phyloP scores from a whole-genome alignment of 2,329 filamentous ascomycete genomes.

The Calonectria hawksworthii region DNA sequence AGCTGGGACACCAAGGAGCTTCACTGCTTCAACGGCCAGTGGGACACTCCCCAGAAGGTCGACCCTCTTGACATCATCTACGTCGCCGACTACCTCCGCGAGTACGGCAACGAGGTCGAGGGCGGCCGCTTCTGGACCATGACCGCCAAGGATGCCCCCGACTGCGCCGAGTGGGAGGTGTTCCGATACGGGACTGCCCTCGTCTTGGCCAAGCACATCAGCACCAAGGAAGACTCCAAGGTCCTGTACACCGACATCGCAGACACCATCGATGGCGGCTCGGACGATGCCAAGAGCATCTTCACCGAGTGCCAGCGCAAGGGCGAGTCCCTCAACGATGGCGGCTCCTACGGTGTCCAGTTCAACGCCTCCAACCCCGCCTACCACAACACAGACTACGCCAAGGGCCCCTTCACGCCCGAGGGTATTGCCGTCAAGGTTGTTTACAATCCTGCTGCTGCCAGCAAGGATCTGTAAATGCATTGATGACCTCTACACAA shows the following conservation, averaged over 20 bases:
- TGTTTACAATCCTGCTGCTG: conserved; percentile 25
- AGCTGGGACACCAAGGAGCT: conserved; percentile 20
- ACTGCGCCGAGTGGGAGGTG: conserved; percentile 44
- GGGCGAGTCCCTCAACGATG: conserved; percentile 41
- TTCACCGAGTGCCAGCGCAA: conserved; percentile 34
- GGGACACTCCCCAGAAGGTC: conserved; percentile 36
- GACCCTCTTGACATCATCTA: conserved; percentile 35
- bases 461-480: conserved; percentile 11
- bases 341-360: conserved; percentile 38
- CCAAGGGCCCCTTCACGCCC: conserved; percentile 34
- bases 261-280: conserved; percentile 44
- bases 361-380: conserved; percentile 30
- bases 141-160: conserved; percentile 28
- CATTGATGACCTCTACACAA: too few species aligned
- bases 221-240: conserved; percentile 28
- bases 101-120: conserved; percentile 18
- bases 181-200: conserved; percentile 34
- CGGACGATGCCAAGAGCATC: conserved; percentile 45
- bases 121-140: conserved; percentile 33
- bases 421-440: conserved; percentile 48
- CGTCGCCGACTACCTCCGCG: conserved; percentile 31
- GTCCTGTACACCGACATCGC: conserved; percentile 46
- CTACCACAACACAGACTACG: conserved; percentile 38
- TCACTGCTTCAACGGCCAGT: conserved; percentile 37
- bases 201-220: conserved; percentile 45